Conservation (phyloP, 106 monocot species). For the Alisma plantagoaquatica region DNA sequence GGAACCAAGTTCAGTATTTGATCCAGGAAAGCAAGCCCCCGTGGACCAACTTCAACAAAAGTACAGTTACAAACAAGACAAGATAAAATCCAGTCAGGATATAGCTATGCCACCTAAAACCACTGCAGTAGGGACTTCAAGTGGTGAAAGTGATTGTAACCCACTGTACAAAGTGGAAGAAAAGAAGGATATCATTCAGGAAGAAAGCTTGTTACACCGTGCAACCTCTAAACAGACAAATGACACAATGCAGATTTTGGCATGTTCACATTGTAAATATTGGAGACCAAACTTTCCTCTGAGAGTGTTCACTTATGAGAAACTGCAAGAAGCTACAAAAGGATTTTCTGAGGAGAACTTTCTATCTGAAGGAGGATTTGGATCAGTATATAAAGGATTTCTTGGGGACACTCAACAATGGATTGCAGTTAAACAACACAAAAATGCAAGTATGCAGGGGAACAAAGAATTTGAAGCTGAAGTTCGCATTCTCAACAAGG, state of each 20-base stretch:
- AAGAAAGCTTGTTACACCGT: neutral
- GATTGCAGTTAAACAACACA: slow-evolving; percentile 41
- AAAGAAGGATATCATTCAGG: neutral
- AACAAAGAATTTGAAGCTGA: slow-evolving; percentile 31
- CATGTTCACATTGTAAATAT: slow-evolving; percentile 13
- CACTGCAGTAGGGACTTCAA: too few relatives aligned
- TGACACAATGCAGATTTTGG: neutral
- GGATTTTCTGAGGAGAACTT: slow-evolving; percentile 27
- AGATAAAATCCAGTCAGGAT: too few relatives aligned
- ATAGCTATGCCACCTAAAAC: too few relatives aligned
- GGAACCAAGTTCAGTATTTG: too few relatives aligned
- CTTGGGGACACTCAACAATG: slow-evolving; percentile 16
- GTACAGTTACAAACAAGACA: too few relatives aligned
- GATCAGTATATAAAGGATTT: slow-evolving; percentile 27
- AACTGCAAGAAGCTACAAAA: slow-evolving; percentile 27
- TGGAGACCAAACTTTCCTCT: neutral
- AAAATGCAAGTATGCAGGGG: slow-evolving; percentile 32
- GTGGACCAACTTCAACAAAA: too few relatives aligned
- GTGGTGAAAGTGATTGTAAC: too few relatives aligned
- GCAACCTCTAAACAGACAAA: neutral
- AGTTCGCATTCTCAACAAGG: slow-evolving; percentile 26
- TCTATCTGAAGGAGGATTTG: slow-evolving; percentile 40
- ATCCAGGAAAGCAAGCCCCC: too few relatives aligned
- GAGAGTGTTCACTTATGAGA: slow-evolving; percentile 20
- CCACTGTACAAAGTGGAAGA: neutral